A percentile compares a stretch with the other conserved stretches of the same genome.
Conservation (phyloP, 352 stramenopile species). For the Phytophthora boehmeriae region DNA sequence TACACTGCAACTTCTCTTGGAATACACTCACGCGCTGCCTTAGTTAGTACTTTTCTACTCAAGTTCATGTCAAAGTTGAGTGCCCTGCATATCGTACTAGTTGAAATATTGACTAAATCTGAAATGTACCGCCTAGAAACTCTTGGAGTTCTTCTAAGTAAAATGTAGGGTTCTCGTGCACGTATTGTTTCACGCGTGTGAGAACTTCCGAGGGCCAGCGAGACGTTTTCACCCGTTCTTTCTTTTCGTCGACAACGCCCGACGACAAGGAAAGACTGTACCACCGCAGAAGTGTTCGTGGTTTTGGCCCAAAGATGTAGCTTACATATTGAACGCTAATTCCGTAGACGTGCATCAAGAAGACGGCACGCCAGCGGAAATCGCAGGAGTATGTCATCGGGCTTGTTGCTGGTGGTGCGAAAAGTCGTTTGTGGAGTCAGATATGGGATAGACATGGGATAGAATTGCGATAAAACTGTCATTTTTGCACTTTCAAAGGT, state of each 20-base stretch:
- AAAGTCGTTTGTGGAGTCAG: no score
- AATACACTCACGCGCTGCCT: neutral
- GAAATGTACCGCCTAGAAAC: neutral
- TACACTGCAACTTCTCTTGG: neutral
- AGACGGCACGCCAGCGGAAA: no score
- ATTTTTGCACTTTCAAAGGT: no score
- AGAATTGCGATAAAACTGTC: no score
- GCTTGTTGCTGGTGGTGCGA: no score
- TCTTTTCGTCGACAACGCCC: neutral
- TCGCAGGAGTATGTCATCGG: no score
- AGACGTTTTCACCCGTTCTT: neutral
- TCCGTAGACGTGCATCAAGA: no score
- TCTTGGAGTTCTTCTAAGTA: neutral
- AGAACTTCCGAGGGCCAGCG: neutral
- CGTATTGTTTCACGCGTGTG: neutral
- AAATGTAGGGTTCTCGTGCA: neutral
- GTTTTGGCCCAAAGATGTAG: neutral
- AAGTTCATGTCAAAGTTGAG: neutral
- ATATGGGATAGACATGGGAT: no score
- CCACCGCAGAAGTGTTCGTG: neutral
- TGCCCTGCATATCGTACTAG: neutral
- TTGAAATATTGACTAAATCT: neutral
- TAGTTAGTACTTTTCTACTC: neutral
- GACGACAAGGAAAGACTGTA: neutral
- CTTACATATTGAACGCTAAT: slow-evolving; percentile 7